Conservation (phyloP, 768 basidiomycete genomes). For the Mycena polygramma region DNA sequence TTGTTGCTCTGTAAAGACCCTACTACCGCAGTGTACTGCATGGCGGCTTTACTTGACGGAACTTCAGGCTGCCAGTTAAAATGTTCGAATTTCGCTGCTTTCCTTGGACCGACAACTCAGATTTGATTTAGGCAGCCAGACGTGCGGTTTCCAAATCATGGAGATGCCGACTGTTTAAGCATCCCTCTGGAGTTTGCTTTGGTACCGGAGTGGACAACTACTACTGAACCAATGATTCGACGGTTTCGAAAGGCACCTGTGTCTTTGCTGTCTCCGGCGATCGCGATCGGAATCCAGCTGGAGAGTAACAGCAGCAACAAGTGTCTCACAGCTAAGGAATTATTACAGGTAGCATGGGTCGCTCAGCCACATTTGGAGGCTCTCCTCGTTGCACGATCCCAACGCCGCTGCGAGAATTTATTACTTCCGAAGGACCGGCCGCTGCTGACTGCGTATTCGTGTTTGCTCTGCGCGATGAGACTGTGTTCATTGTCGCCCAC, state of each 20-base stretch:
- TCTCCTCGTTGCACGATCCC: constrained; percentile 18
- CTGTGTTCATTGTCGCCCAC: constrained; percentile 27
- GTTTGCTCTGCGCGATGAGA: constrained; percentile 22
- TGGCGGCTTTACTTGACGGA: constrained; percentile 10
- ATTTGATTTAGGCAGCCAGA: constrained; percentile 5
- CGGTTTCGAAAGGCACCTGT: constrained; percentile 16
- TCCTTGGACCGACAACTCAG: not conserved
- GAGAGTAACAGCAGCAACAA: not conserved
- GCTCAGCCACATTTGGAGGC: constrained; percentile 24
- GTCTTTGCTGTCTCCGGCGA: constrained; percentile 15
- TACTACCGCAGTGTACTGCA: not conserved
- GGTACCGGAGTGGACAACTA: constrained; percentile 22
- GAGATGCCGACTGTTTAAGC: not conserved
- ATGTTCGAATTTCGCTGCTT: not conserved
- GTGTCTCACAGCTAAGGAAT: constrained; percentile 8
- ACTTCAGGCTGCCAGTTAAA: constrained; percentile 12
- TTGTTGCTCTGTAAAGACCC: constrained; percentile 10
- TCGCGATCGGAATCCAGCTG: constrained; percentile 13
- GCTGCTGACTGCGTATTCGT: constrained; percentile 19
- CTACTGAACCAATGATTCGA: constrained; percentile 2
- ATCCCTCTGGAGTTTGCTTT: constrained; percentile 6
- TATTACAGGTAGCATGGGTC: constrained; percentile 5
- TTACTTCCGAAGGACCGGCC: not conserved
- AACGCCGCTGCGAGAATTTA: not conserved
- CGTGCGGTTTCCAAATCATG: not conserved